Base-by-base conservation (phyloP, 169 alveolate genomes). In the Eimeria acervulina region DNA sequence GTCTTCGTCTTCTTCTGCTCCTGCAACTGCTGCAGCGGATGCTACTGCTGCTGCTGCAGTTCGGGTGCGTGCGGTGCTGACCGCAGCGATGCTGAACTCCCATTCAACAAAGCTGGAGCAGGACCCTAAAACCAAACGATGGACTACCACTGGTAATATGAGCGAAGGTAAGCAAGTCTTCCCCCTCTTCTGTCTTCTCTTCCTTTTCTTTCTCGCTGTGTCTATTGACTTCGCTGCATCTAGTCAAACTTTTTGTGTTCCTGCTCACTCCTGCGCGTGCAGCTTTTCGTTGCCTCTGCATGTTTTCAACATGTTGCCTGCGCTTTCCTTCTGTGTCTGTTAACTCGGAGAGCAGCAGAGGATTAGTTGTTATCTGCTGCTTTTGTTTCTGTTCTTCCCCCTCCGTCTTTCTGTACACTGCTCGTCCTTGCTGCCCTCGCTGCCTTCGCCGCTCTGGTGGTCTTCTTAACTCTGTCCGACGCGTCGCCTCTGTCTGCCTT, bases 81-180 rank as follows among this genome's bases (percentile, higher is more conserved):
- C 97, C 28, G 97, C 99, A 23, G 99, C 99, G 3, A 97, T 96
- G 95, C 96, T 98, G 92, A 98, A 98, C 96, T 98, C 99, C 31
- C 96, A 98, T 66, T 98, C 97, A 84, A 98, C 99, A 13, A 97
- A 96, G 36, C 94, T 98, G 52, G 96, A 89, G 28, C 90, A 94
- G 70, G 98, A 92, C 51, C 92, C 91, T 2, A 97, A 94, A 76
- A 96, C 68, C 95, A 95, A 55, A 88, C 97, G 66, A 36, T 98
- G 98, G 98, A 78, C 88, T 26, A 97, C 98, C 36, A 96, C 96
- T 61, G 99, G 99, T 10, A 98, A 98, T 96, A 98, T 98, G 99
- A 98, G 99, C 63, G 99, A 98, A 93, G 98, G 97, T 63, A 80
- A n/a, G 93, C 5, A 21, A 19, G 19, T 5, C 13, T 3, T 0